Evolutionary conservation across 371 early-diverging fungal genomes (phyloP), one percentile per base, ranked within the genome.

Genomic region (Smittium culicis): DNA sequence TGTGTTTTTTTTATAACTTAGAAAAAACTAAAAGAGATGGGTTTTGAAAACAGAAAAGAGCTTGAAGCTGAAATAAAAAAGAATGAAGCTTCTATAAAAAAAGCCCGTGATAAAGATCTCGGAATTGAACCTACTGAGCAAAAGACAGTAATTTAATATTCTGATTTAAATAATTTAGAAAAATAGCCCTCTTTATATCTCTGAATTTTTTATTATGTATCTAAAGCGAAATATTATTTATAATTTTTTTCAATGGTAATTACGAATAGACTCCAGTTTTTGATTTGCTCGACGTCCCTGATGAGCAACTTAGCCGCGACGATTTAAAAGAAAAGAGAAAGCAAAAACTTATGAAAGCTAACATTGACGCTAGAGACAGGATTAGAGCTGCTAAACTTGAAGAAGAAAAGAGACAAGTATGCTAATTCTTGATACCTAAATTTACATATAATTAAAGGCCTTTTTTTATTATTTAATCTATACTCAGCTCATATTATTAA

Each of bases 321-420:
- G 87, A 88, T 34, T 82, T 75, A 57, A 88, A 88, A 68, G 92
- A 93, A 66, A 93, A 94, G 72, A 82, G 85, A 70, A 91, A 88
- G 66, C 93, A 93, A 71, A 79, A 83, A 29, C 69, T 91, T 17
- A 78, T 93, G 68, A 91, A 91, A 70, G 91, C 88, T 5, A 83
- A 85, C 25, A 83, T 85, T 64, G 94, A 92, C 60, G 90, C 90
- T 0, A 82, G 93, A 58, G 85, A 86, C 73, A 79, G 89, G 16
- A 84, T 84, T n/a, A 82, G 85, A 54, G 77, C 76, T 29, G 92
- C 88, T 30, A 90, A 89, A 71, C 89, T 90, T 65, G 88, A 88
- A 66, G 91, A 90, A 54, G 72, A 78, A 32, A 75, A 73, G 24
- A 72, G 73, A 55, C 81, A 85, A 81, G 45, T 45, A 45, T 20